Base-by-base conservation (phyloP, 2,329 filamentous ascomycete genomes). In the Fusarium irregulare region DNA sequence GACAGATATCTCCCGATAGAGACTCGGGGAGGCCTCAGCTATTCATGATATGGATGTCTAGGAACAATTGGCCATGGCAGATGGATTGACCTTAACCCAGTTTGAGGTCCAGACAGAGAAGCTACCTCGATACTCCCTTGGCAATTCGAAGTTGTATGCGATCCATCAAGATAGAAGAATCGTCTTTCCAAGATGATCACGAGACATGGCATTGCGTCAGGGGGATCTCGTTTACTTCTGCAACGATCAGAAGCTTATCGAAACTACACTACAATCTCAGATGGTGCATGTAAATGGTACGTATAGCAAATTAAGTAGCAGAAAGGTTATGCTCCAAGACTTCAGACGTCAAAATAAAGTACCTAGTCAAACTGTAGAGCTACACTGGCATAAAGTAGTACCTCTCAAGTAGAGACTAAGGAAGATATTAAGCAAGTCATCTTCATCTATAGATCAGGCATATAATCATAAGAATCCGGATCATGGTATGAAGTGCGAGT, bases 21-120 rank as follows among this genome's bases (percentile, higher is more conserved):
- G 23, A 16, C 20, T 34, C n/a, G 23, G 12, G 49, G 45, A 67
- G 53, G 61, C 61, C 48, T 70, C 56, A 27, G 54, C 27, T 23
- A 56, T 28, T 37, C 34, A 13, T 37, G 28, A 16, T 25, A 25
- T 25, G 23, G 23, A 25, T 23, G 51, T n/a, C 41, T 21, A 51
- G 34, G 32, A 42, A 23, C 23, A n/a, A 28, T 41, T 27, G 3
- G n/a, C 10, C 34, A 41, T 27, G 10, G 10, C 13, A 27, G 5
- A 37, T 14, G 5, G 5, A 28, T 21, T 7, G n/a, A 13, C 2
- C 4, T 41, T 27, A 28, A 42, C 7, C 9, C 3, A 51, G 7
- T n/a, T 28, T 12, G 16, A 21, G 20, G 10, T n/a, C 25, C 13
- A 25, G 21, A 9, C 12, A 7, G 16, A 25, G 21, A n/a, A n/a